Evolutionary conservation across 2,329 filamentous ascomycete genomes (phyloP), one percentile per base, ranked within the genome.

Genomic region (Diplodia corticola): DNA sequence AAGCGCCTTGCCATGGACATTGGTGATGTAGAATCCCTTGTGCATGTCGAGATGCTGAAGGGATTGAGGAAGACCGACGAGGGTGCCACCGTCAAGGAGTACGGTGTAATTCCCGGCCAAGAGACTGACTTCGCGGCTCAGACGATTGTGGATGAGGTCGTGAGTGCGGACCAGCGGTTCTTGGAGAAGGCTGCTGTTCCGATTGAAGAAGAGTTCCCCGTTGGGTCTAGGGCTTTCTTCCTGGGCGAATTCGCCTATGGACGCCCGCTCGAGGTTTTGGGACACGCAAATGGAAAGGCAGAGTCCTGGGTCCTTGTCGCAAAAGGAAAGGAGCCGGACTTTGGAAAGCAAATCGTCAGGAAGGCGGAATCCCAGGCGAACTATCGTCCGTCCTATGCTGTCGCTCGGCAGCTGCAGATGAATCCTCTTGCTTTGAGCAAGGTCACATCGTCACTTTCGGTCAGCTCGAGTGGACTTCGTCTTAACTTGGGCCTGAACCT

Each of bases 401-500:
- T 99, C 68, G 92, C 96, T 15, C 91, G 88, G 73, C 88, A 90
- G 75, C 83, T 99, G 12, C 85, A 87, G 4, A 83, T 99, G 68
- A 93, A 96, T 70, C 90, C 93, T 7, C 83, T 99, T 59, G 91
- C 95, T 2, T 82, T 99, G 35, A 96, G 93, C 78, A 99, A 97
- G 83, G 91, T 99, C 73, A 98, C 95, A 0, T 96, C 95, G 1
- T 93, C 94, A 0, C 98, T 96, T 77, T 91, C 89, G 64, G 91
- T 99, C 66, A 87, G 88, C 20, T 88, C 94, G 4, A 92, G 92
- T 66, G 92, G 91, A 28, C 83, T 93, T 67, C 91, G 91, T 72
- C 85, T 97, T 69, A 99, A 99, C 73, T 82, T 99, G 26, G 95
- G 95, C 0, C 83, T 99, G 68, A 99, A 99, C 74, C 84, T 99